Evolutionary conservation across 495 filamentous ascomycete species (phyloP), one percentile per base, ranked within the genome.

Genomic region (Penicillium simplicissimum): DNA sequence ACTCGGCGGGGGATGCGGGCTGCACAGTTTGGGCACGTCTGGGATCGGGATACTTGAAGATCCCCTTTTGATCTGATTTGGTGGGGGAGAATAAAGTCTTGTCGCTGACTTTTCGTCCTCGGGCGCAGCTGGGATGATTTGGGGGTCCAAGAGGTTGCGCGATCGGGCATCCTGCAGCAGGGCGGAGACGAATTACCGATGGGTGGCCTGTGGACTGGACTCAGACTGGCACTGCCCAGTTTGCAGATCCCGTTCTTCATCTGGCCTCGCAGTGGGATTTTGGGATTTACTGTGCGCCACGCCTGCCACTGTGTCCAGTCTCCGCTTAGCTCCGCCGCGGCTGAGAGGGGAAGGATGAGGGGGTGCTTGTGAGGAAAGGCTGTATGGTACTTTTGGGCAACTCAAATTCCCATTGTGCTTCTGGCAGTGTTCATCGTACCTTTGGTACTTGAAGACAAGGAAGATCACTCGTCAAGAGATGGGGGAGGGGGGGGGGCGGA

Each of bases 151-250:
- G 56, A n/a, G 52, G 36, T 54, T 56, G 57, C 45, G 60, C 45
- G 57, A 66, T 60, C 64, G 64, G 60, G 45, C 62, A 61, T 64
- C 58, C 9, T 57, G 62, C 62, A 64, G 45, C n/a, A 4, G 34
- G 15, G 19, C 14, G 21, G 38, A 63, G 42, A 54, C 56, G 15
- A 55, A 59, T 63, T 33, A 60, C 19, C 31, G 8, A 31, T 28
- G 52, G 35, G 17, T 55, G 52, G 35, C 8, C 34, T 37, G 51
- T 48, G 36, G 53, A 52, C 28, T 31, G 28, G 28, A 31, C n/a
- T n/a, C n/a, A n/a, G n/a, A n/a, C 28, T 31, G 28, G 28, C 3
- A 31, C 4, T 28, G 34, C 52, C 23, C 31, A 17, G 60, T 47
- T 52, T 64, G 62, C 62, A 65, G 58, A 60, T 65, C 62, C 43